Conservation (phyloP, 2,329 filamentous ascomycete genomes). For the Hymenoscyphus fraxineus region DNA sequence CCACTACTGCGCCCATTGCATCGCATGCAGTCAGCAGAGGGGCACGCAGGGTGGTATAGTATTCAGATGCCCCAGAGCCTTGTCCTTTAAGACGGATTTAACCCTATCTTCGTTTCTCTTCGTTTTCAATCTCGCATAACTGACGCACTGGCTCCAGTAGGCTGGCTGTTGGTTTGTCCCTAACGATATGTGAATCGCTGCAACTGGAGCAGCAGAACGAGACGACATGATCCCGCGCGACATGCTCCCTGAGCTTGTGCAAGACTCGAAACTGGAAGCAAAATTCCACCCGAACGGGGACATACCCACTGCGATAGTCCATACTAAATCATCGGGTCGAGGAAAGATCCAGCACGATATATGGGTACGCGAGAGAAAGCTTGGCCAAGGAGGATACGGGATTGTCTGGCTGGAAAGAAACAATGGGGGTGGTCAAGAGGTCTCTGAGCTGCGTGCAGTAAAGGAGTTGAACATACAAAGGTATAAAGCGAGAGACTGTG, state of each 20-base stretch:
- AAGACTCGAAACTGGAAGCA: background rate
- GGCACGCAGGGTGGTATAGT: too few relatives aligned
- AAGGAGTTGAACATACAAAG: background rate
- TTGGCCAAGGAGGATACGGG: background rate
- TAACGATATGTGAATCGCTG: background rate
- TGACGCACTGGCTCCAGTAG: background rate
- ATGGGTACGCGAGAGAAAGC: background rate
- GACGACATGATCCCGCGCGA: background rate
- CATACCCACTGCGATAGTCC: background rate
- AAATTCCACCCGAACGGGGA: background rate
- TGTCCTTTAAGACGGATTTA: background rate
- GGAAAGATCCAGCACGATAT: background rate
- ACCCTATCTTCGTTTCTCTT: background rate
- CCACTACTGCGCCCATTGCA: background rate
- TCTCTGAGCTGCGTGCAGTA: background rate
- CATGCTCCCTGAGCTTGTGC: background rate
- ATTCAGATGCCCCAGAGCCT: background rate
- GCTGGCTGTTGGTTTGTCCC: too few relatives aligned
- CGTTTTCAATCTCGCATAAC: background rate
- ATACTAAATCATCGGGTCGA: background rate
- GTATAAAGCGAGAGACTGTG: background rate
- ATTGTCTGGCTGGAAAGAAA: slow-evolving; percentile 3
- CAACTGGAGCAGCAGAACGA: background rate
- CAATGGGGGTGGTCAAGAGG: too few relatives aligned
- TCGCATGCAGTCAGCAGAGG: background rate